Evolutionary conservation across 1,139 yeast genomes (phyloP), one percentile per base, ranked within the genome.

Genomic region (Candida tetrigidarum): DNA sequence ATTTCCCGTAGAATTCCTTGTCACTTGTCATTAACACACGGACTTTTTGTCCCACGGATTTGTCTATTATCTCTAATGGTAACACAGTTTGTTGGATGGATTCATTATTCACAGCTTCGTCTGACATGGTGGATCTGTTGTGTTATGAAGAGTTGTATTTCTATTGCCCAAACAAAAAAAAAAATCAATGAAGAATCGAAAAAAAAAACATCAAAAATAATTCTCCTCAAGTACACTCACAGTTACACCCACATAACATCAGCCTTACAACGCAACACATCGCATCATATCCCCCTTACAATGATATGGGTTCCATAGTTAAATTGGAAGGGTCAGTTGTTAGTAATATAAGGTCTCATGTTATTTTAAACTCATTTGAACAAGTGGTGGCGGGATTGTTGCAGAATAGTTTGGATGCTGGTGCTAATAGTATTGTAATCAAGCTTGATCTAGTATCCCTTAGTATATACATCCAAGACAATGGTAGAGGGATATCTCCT

Each of bases 21-120:
- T 84, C 82, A 48, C 83, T 80, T 53, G 87, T 83, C 75, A 91
- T 76, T 46, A 92, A 77, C 26, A 92, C 90, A 76, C 89, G 82
- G 43, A 93, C 83, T 48, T 78, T 75, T 42, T 89, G 81, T 15
- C 96, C 97, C 37, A 93, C 83, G 50, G 95, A 84, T 63, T 83
- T 86, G 66, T 93, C 98, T 38, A 93, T 88, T 42, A 90, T 78
- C 63, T 92, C 98, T 51, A 90, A 71, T 5, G 97, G 97, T 45
- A 86, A 74, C 12, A 83, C 63, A 4, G 67, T 58, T 39, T 58
- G 56, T n/a, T 56, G 53, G 29, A 39, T 42, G 12, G 45, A 10
- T 11, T 44, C 51, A 9, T 44, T 29, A 12, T 42, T 20, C n/a
- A 33, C 47, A 25, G 30, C n/a, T 32, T 39, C 41, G 23, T 40